phyloP scores from a whole-genome alignment of 495 filamentous ascomycete genomes.

The Aspergillus affinis region DNA sequence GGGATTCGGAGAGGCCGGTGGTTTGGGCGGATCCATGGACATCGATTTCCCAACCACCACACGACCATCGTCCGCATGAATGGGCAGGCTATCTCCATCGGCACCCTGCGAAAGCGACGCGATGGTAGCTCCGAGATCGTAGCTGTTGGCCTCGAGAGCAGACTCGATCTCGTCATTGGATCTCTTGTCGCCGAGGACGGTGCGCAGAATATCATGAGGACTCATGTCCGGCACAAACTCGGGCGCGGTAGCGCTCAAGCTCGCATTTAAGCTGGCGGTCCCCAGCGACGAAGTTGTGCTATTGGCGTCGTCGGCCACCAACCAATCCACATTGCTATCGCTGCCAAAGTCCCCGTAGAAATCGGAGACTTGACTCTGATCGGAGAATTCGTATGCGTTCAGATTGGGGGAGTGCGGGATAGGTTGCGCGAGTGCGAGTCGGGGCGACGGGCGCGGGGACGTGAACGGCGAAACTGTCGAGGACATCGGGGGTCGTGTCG shows the following conservation, averaged over 20 bases:
- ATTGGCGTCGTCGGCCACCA: constrained; percentile 84
- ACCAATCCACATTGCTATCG: constrained; percentile 89
- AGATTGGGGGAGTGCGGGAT: constrained; percentile 94
- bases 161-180: constrained; percentile 92
- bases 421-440: constrained; percentile 88
- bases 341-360: constrained; percentile 89
- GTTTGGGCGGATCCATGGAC: constrained; percentile 65
- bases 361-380: constrained; percentile 72
- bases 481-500: constrained; percentile 51
- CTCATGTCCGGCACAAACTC: constrained; percentile 92
- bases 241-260: constrained; percentile 75
- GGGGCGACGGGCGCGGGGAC: constrained; percentile 89
- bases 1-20: constrained; percentile 69
- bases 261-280: constrained; percentile 57
- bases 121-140: constrained; percentile 89
- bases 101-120: constrained; percentile 72
- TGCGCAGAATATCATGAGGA: constrained; percentile 95
- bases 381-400: constrained; percentile 89
- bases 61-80: constrained; percentile 40
- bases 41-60: constrained; percentile 92
- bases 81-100: constrained; percentile 31
- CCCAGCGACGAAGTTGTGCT: constrained; percentile 73
- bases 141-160: constrained; percentile 83
- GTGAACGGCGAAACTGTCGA: constrained; percentile 77
- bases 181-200: constrained; percentile 84